Base-by-base conservation (phyloP, 768 basidiomycete genomes). In the Mycena vulgaris region DNA sequence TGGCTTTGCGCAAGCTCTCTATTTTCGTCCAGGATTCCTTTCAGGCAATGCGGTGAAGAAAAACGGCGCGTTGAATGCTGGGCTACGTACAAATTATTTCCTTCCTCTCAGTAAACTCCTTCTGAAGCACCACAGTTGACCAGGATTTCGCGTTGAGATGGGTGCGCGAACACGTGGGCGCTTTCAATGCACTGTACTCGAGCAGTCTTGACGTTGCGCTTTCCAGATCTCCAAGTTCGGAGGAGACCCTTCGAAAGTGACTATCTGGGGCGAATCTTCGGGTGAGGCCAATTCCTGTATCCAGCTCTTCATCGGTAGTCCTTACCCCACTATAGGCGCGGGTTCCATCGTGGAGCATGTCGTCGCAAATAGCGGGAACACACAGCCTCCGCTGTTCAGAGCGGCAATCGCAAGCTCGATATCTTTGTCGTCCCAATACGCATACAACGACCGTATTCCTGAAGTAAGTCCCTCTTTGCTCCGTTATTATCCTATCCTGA, bases 331-430 rank as follows among this genome's bases (percentile, higher is more conserved):
- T n/a, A n/a, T 30, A 79, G 80, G 80, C 48, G 80, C 74, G 14
- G 80, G 78, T 14, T 80, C 80, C 1, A 80, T 81, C 9, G 19
- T 81, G 14, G 79, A 81, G 30, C 80, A 81, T 19, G 10, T 81
- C 21, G 73, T 81, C 21, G 80, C 80, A 14, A 66, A 80, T 19
- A 71, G 73, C n/a, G 82, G 81, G 7, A 70, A 77, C 42, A 83
- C 79, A 0, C 56, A 76, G 33, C 81, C 81, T 0, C 74, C 75
- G 78, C 16, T 80, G 78, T 2, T 79, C 79, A 0, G 58, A 76
- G 64, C 35, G 13, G 80, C 77, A 5, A 79, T 82, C n/a, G 76
- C 81, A 19, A 81, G 78, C 53, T 82, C 81, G 2, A 72, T 73
- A 1, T 79, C 70, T 60, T 59, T 82, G 27, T 75, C 79, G 0